Base-by-base conservation (phyloP, 176 grass and related monocot genomes). In the Dactylis glomerata region DNA sequence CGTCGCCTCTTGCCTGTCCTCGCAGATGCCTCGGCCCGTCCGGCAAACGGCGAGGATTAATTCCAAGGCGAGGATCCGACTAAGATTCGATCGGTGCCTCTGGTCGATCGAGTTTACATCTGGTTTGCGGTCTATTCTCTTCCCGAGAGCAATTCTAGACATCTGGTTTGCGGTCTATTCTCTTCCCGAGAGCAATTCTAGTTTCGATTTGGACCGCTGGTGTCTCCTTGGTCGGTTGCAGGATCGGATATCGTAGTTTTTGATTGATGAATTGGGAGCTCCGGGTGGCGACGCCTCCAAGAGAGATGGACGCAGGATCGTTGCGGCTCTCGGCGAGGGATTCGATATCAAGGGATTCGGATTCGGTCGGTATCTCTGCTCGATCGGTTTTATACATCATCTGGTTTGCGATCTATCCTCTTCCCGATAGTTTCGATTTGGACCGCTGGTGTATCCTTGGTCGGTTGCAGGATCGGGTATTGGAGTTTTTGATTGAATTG, bases 11-110 rank as follows among this genome's bases (percentile, higher is more conserved):
- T 68, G 15, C n/a, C 4, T 58, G 32, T 82, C 33, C 15, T 27
- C 78, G 78, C 88, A 90, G 88, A 62, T 82, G 6, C 4, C 51
- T 6, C 4, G 26, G 11, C 8, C n/a, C n/a, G n/a, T n/a, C n/a
- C 52, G 3, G 46, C 66, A 34, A 45, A 26, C 11, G 44, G 3
- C 10, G 13, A 45, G 44, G 44, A 45, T 23, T 70, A 50, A 15
- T 3, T n/a, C n/a, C n/a, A n/a, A n/a, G n/a, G n/a, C n/a, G n/a
- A n/a, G n/a, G n/a, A n/a, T n/a, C n/a, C n/a, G n/a, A n/a, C n/a
- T n/a, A n/a, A n/a, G n/a, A n/a, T n/a, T n/a, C n/a, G n/a, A 59
- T 59, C 56, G 23, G 55, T 4, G 10, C 19, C 16, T 9, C 55
- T 4, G 55, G n/a, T 70, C 10, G 46, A 54, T 49, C 12, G 40